phyloP scores from a whole-genome alignment of 23 red algal genomes.

The Gracilariopsis chorda region DNA sequence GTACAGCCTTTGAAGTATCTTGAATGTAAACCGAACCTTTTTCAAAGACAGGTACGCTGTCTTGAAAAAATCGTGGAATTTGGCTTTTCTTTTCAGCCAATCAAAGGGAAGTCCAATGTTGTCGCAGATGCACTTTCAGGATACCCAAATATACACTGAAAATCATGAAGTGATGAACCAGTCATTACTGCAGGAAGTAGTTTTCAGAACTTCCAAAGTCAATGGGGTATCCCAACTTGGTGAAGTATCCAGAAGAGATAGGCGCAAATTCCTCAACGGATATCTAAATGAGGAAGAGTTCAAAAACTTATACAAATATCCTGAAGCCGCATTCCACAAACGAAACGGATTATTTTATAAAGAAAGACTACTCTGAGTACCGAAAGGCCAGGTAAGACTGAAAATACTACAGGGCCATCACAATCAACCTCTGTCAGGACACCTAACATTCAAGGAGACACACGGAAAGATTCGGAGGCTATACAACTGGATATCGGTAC shows the following conservation, averaged over 20 bases:
- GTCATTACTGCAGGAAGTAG: not conserved
- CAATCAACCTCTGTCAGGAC: too few species aligned
- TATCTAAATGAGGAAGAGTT: not conserved
- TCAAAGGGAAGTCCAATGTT: slow-evolving; percentile 15
- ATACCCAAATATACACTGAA: not conserved
- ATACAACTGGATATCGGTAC: too few species aligned
- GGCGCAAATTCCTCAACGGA: not conserved
- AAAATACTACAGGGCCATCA: too few species aligned
- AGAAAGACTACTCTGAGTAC: too few species aligned
- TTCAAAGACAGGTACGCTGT: not conserved
- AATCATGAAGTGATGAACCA: not conserved
- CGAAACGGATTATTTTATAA: too few species aligned
- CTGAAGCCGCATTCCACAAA: too few species aligned
- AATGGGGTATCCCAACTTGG: not conserved
- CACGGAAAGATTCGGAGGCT: too few species aligned
- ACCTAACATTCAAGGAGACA: too few species aligned
- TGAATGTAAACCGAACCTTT: not conserved
- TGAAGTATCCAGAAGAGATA: not conserved
- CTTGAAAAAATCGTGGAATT: slow-evolving; percentile 1
- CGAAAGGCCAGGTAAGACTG: too few species aligned
- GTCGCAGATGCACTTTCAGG: slow-evolving; percentile 12
- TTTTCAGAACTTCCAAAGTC: not conserved
- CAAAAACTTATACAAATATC: too few species aligned
- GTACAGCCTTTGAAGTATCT: slow-evolving; percentile 21
- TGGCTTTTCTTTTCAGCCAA: slow-evolving; percentile 5